Conservation (phyloP, 2,329 filamentous ascomycete genomes). For the Stemphylium beticola region DNA sequence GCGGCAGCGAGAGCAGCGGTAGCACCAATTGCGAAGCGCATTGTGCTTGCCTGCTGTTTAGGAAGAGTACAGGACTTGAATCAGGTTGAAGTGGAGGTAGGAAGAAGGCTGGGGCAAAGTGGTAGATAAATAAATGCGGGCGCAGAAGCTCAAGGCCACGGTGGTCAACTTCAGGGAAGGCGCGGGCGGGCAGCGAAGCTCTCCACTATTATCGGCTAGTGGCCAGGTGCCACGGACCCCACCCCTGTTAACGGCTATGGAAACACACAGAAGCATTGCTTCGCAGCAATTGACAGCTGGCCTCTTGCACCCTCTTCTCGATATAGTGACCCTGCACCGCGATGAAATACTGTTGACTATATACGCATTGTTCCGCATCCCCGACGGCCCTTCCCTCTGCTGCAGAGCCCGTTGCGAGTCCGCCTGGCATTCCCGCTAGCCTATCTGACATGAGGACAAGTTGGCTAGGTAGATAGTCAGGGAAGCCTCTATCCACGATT, state of each 20-base stretch:
- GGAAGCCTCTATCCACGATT: too few relatives aligned
- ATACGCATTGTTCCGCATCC: background rate
- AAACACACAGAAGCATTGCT: conserved; percentile 21
- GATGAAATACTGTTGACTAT: background rate
- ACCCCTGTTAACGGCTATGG: conserved; percentile 16
- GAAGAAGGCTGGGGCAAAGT: conserved; percentile 25
- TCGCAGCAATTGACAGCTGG: conserved; percentile 30
- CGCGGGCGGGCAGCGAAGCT: conserved; percentile 21
- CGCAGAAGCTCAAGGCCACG: conserved; percentile 24
- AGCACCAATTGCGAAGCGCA: conserved; percentile 74
- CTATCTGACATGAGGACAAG: background rate
- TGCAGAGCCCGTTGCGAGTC: background rate
- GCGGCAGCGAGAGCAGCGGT: conserved; percentile 73
- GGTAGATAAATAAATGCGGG: conserved; percentile 35
- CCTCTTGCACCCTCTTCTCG: conserved; percentile 13
- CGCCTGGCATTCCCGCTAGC: conserved; percentile 1
- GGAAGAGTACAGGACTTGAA: conserved; percentile 38
- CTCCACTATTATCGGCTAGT: conserved; percentile 15
- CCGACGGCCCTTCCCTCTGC: background rate
- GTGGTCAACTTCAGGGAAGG: conserved; percentile 26
- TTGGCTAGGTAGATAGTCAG: too few relatives aligned
- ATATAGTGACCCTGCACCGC: background rate
- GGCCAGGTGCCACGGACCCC: conserved; percentile 10
- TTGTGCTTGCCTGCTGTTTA: conserved; percentile 44
- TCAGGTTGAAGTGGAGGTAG: conserved; percentile 24